Evolutionary conservation across 805 yeast genomes (phyloP).

Genomic region (Monosporozyma solicola): DNA sequence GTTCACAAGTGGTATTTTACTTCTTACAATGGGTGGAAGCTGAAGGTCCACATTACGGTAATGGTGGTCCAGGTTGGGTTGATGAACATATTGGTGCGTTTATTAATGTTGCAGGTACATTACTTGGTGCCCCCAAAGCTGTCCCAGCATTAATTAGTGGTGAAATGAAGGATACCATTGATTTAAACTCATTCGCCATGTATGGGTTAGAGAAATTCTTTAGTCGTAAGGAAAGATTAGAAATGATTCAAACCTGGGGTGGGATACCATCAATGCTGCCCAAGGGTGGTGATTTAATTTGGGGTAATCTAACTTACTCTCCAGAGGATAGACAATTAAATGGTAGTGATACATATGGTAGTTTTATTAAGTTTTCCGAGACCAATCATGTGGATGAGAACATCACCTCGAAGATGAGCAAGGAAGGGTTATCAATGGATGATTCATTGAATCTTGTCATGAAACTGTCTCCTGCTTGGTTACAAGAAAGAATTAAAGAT

Average conservation of each 20-base stretch:
- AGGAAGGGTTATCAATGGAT: conserved; percentile 40
- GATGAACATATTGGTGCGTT: conserved; percentile 72
- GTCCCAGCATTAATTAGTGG: conserved; percentile 90
- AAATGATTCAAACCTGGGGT: conserved; percentile 76
- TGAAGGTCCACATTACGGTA: conserved; percentile 66
- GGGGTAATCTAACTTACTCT: conserved; percentile 78
- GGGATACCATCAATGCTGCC: conserved; percentile 95
- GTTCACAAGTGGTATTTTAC: conserved; percentile 79
- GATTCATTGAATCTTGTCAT: conserved; percentile 61
- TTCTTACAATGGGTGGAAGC: conserved; percentile 97
- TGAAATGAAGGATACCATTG: conserved; percentile 97
- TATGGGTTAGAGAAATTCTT: conserved; percentile 92
- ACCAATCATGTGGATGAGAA: conserved; percentile 29
- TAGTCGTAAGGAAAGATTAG: conserved; percentile 79
- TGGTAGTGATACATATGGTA: conserved; percentile 48
- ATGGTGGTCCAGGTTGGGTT: conserved; percentile 89
- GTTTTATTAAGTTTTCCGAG: conserved; percentile 53
- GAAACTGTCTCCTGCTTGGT: conserved; percentile 70
- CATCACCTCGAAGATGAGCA: background rate
- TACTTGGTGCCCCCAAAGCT: conserved; percentile 90
- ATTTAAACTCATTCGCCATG: conserved; percentile 83
- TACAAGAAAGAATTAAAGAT: conserved; percentile 48
- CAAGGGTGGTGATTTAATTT: conserved; percentile 81
- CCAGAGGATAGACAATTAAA: conserved; percentile 43
- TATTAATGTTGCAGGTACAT: conserved; percentile 84